Base-by-base conservation (phyloP, 2,329 filamentous ascomycete genomes). In the Ophiocordyceps camponoti-leonardi region DNA sequence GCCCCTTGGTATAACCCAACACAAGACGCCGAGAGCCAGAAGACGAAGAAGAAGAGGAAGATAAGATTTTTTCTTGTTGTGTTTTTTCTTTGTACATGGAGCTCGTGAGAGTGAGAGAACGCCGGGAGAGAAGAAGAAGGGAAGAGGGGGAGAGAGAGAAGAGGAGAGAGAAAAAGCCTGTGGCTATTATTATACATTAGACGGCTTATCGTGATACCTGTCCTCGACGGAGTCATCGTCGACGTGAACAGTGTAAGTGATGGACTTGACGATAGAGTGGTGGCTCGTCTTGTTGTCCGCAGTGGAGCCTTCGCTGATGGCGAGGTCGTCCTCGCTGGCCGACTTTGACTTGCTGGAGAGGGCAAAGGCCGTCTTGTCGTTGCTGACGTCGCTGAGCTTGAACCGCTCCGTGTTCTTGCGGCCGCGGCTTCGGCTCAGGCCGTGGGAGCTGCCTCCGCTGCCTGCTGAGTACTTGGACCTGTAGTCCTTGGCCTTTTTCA, bases 401-500 rank as follows among this genome's bases (percentile, higher is more conserved):
- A 65, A 65, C 6, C 51, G 54, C 2, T 63, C 59, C 40, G 50
- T 52, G 26, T 48, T 51, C 48, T 56, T 59, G 19, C 53, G 47
- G 43, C 46, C 47, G 23, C 53, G 51, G 19, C 50, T 54, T 16
- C 50, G 48, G n/a, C 54, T 56, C 28, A 52, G 45, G 18, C 47
- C 51, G 42, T 51, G 51, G 14, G 55, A 54, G 4, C 59, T 60
- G n/a, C 52, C 55, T 48, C 55, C 43, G 12, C 30, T 56, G 23
- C 53, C 52, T 43, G 54, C 54, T 0, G 61, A 60, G 43, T 58
- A 56, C 45, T 66, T 67, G 47, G 53, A 61, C 19, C 61, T 60
- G 50, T 68, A 69, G 31, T 64, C 54, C 43, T 56, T 64, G 12
- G 65, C 66, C 48, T 67, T 67, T 23, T 56, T 61, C 41, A 68